Conservation (phyloP, 129 eudicot species). For the Ambrosia trifida region DNA sequence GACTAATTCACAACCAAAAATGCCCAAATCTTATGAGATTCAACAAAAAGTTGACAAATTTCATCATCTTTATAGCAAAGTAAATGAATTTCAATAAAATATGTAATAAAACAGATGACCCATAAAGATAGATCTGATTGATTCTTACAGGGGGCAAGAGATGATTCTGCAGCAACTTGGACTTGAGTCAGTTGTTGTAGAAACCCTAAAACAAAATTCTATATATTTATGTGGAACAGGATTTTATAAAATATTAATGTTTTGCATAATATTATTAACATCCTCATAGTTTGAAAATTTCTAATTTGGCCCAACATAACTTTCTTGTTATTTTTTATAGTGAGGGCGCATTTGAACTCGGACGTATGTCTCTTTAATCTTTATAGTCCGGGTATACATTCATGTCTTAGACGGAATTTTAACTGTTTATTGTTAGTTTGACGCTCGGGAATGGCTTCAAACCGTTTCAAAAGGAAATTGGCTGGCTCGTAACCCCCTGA, state of each 20-base stretch:
- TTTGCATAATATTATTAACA: not conserved
- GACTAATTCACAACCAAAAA: not conserved
- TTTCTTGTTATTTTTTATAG: not conserved
- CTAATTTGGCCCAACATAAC: not conserved
- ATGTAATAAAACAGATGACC: not conserved
- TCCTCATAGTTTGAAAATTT: slow-evolving; percentile 4
- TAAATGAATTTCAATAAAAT: not conserved
- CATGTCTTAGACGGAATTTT: no score
- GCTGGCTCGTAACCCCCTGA: no score
- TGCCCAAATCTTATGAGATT: slow-evolving; percentile 10
- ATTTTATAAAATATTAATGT: slow-evolving; percentile 9
- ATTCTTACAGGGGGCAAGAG: slow-evolving; percentile 15
- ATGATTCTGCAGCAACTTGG: slow-evolving; percentile 29
- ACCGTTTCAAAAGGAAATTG: no score
- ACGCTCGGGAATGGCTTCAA: no score
- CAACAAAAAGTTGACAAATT: slow-evolving; percentile 10
- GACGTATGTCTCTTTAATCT: no score
- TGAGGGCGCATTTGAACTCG: no score
- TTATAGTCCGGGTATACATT: no score
- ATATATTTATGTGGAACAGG: slow-evolving; percentile 10
- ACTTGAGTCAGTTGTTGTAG: slow-evolving; percentile 26
- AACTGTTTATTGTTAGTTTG: no score
- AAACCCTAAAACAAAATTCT: slow-evolving; percentile 27
- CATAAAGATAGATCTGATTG: slow-evolving; percentile 1
- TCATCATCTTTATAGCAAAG: not conserved